Evolutionary conservation across 805 yeast genomes (phyloP).

Genomic region (Starmerella bombicola): DNA sequence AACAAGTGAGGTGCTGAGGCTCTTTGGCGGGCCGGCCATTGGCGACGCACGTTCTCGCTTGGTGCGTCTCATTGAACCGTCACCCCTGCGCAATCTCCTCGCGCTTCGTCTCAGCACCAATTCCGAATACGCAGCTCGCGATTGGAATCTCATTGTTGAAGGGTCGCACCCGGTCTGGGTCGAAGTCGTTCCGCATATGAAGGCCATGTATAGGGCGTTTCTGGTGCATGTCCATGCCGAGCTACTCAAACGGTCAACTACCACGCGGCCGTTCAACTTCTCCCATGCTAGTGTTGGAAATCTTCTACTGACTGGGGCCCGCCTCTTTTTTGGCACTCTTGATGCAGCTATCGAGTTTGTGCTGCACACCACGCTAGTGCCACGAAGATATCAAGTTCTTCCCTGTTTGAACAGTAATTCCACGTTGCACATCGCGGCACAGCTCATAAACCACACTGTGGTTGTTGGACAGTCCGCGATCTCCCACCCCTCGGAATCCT

Average conservation of each 20-base stretch:
- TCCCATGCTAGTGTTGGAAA: conserved; percentile 79
- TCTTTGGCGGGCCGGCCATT: conserved; percentile 88
- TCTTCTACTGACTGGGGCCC: conserved; percentile 64
- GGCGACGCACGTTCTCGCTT: conserved; percentile 82
- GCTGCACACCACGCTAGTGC: conserved; percentile 49
- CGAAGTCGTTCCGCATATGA: conserved; percentile 42
- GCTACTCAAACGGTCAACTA: conserved; percentile 51
- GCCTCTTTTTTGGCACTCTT: conserved; percentile 70
- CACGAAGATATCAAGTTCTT: conserved; percentile 42
- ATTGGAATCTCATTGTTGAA: conserved; percentile 71
- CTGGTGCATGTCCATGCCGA: conserved; percentile 70
- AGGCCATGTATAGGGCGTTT: conserved; percentile 65
- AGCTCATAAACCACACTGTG: conserved; percentile 51
- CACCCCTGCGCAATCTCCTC: conserved; percentile 30
- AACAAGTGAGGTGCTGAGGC: conserved; percentile 73
- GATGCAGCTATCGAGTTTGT: conserved; percentile 74
- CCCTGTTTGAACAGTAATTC: conserved; percentile 80
- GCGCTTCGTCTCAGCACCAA: conserved; percentile 42
- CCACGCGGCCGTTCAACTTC: conserved; percentile 50
- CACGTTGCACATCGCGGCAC: conserved; percentile 75
- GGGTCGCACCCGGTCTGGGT: conserved; percentile 66
- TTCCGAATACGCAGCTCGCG: conserved; percentile 41
- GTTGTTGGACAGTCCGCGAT: conserved; percentile 89
- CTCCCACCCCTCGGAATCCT: conserved; percentile 54
- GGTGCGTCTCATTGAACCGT: conserved; percentile 54